These are phyloP conservation scores for Hymenochaete sp. DNA, from an alignment of 1,284 basidiomycete species.

Conservation along the genomic window DNA sequence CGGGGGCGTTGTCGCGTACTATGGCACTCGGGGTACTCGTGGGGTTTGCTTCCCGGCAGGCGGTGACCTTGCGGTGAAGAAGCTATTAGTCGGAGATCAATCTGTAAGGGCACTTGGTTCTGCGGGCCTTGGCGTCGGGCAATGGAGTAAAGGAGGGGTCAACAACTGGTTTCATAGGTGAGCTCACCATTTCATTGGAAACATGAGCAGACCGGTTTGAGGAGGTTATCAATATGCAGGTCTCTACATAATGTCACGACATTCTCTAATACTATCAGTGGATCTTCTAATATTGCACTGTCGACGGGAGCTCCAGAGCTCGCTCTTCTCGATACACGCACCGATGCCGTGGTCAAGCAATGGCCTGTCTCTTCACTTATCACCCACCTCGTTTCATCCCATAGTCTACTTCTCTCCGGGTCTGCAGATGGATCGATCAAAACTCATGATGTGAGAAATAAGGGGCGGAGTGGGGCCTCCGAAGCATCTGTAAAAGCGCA, in stretches of 20 bases:
- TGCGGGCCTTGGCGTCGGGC: constrained; percentile 54
- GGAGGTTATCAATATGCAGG: constrained; percentile 24
- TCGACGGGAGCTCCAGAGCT: constrained; percentile 59
- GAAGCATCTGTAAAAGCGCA: constrained; percentile 62
- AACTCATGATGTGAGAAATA: constrained; percentile 74
- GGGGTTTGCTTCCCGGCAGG: constrained; percentile 76
- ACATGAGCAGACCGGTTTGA: constrained; percentile 9
- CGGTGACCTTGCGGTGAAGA: constrained; percentile 55
- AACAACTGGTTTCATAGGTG: constrained; percentile 74
- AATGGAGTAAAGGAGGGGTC: constrained; percentile 73
- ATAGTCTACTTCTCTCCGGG: constrained; percentile 64
- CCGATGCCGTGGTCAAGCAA: constrained; percentile 60
- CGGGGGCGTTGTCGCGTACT: constrained; percentile 69
- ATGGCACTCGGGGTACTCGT: constrained; percentile 55
- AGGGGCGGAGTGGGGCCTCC: constrained; percentile 32
- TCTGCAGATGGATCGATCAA: constrained; percentile 79
- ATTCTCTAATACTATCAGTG: constrained; percentile 46
- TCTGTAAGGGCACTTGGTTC: constrained; percentile 59
- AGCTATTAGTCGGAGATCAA: constrained; percentile 66
- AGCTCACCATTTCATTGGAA: constrained; percentile 20
- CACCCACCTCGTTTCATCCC: constrained; percentile 58
- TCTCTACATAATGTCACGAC: constrained; percentile 42
- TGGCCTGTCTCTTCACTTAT: constrained; percentile 47
- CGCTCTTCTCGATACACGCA: constrained; percentile 64
- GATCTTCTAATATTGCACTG: constrained; percentile 51